These are phyloP conservation scores for Akanthomyces uredinophilus DNA, from an alignment of 2,329 filamentous ascomycete genomes.

Conservation along the genomic window DNA sequence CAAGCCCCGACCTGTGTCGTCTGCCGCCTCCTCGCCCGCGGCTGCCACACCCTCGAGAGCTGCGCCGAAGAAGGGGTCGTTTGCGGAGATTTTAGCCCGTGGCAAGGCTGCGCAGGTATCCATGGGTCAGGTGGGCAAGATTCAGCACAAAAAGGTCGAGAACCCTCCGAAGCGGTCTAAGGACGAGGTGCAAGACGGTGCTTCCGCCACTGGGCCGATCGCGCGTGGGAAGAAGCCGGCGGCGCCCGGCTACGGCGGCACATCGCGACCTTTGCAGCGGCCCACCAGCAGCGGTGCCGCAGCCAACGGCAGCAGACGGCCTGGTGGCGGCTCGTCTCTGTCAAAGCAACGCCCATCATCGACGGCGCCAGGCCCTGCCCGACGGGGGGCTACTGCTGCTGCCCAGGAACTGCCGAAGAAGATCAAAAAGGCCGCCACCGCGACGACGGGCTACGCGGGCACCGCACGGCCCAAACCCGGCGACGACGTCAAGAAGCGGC, in stretches of 20 bases:
- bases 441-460: conserved; percentile 62
- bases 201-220: not conserved
- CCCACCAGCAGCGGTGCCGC: conserved; percentile 19
- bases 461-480: conserved; percentile 55
- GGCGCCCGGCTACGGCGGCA: conserved; percentile 28
- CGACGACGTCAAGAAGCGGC: conserved; percentile 24
- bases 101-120: conserved; percentile 60
- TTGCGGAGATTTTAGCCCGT: conserved; percentile 67
- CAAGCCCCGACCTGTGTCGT: conserved; percentile 19
- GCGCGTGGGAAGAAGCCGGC: conserved; percentile 6
- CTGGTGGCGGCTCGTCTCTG: not conserved
- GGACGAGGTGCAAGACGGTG: conserved; percentile 20
- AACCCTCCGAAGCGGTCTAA: conserved; percentile 22
- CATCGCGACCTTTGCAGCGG: conserved; percentile 14
- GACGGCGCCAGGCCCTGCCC: not conserved
- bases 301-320: conserved; percentile 27
- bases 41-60: conserved; percentile 38
- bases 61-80: conserved; percentile 66
- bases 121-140: conserved; percentile 61
- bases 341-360: not conserved
- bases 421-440: conserved; percentile 54
- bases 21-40: conserved; percentile 19
- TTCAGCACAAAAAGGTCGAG: conserved; percentile 67
- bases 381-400: conserved; percentile 19
- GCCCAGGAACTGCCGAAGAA: conserved; percentile 47